Conservation (phyloP, 2,329 filamentous ascomycete genomes). For the Fusarium udum region DNA sequence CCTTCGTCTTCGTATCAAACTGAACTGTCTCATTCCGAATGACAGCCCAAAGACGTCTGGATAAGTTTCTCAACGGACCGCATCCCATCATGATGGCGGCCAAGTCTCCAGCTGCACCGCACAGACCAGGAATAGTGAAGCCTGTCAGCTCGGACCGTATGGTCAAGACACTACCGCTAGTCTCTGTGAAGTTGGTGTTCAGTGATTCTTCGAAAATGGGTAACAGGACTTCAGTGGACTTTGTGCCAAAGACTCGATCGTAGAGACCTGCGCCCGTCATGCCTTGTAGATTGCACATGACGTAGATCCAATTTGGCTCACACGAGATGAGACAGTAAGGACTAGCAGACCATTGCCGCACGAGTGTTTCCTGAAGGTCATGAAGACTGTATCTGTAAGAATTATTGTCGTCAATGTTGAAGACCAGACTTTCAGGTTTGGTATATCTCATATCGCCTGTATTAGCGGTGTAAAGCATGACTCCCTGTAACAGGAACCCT, state of each 20-base stretch:
- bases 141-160: not conserved
- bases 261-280: not conserved
- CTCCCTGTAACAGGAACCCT: not conserved
- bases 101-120: not conserved
- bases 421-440: not conserved
- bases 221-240: rapidly evolving
- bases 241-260: not conserved
- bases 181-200: not conserved
- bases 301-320: not conserved
- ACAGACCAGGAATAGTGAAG: not conserved
- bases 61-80: not conserved
- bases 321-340: not conserved
- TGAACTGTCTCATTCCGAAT: not conserved
- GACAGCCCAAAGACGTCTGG: not conserved
- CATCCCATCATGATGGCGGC: not conserved
- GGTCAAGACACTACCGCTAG: not conserved
- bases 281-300: not conserved
- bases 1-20: not conserved
- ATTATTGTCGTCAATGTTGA: not conserved
- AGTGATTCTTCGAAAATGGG: not conserved
- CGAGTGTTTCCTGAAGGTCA: not conserved
- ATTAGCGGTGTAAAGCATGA: not conserved
- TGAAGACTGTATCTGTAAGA: not conserved
- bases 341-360: not conserved
- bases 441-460: not conserved